phyloP scores from a whole-genome alignment of 2,329 filamentous ascomycete species.

The Coniochaeta sp. region DNA sequence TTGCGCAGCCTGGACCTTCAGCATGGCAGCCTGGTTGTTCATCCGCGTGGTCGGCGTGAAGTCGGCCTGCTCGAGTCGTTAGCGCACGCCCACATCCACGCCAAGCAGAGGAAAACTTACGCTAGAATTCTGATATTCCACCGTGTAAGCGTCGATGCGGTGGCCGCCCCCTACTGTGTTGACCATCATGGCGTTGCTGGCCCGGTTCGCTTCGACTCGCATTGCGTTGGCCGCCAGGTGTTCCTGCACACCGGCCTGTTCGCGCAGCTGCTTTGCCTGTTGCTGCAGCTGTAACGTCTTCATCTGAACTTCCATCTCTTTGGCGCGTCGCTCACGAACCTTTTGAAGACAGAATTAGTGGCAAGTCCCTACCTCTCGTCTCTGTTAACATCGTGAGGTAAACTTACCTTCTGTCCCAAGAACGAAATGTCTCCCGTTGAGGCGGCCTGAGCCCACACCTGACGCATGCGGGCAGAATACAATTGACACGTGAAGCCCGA shows the following conservation, averaged over 20 bases:
- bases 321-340: slow-evolving; percentile 7
- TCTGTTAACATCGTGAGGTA: too few species aligned
- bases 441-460: slow-evolving; percentile 6
- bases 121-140: slow-evolving; percentile 1
- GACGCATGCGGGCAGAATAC: slow-evolving; percentile 9
- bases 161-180: slow-evolving; percentile 4
- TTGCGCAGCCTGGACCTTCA: slow-evolving; percentile 9
- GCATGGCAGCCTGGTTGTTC: slow-evolving; percentile 10
- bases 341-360: neutral
- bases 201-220: slow-evolving; percentile 3
- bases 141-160: slow-evolving; percentile 5
- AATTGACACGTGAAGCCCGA: slow-evolving; percentile 9
- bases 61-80: slow-evolving; percentile 5
- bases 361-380: too few species aligned
- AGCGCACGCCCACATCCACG: neutral
- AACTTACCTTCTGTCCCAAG: slow-evolving; percentile 6
- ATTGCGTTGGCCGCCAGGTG: slow-evolving; percentile 8
- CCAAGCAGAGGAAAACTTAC: slow-evolving; percentile 1
- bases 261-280: slow-evolving; percentile 7
- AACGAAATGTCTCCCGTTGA: slow-evolving; percentile 4
- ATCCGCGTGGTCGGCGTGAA: slow-evolving; percentile 8
- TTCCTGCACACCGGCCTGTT: slow-evolving; percentile 7
- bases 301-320: slow-evolving; percentile 8
- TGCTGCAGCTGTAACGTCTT: slow-evolving; percentile 6
- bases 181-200: slow-evolving; percentile 9